Evolutionary conservation across 2,329 filamentous ascomycete genomes (phyloP), one percentile per base, ranked within the genome.

Genomic region (Graphilbum fragrans): DNA sequence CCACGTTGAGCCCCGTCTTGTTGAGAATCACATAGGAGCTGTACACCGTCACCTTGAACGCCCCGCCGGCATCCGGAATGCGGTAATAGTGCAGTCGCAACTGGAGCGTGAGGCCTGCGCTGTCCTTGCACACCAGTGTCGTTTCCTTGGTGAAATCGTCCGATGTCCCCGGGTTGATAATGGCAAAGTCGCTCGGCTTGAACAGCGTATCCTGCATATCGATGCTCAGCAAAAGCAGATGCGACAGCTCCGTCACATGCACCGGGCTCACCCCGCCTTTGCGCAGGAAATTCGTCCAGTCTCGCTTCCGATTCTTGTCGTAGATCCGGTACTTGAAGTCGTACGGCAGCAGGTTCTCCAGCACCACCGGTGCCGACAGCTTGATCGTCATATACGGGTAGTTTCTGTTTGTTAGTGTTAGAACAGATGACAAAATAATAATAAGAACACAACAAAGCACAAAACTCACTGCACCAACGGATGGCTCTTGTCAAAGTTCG

Each of bases 291-390:
- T 98, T 98, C 5, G 86, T 93, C 92, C 92, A 98, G 58, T 98
- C 92, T 58, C 93, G 94, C 68, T 90, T 93, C 0, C 88, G 95
- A 58, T 94, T 93, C 65, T 93, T 95, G 66, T 98, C 92, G 55
- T 96, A 98, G 42, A 98, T 96, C 42, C 90, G 80, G 59, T 98
- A 98, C 61, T 98, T 96, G 76, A 98, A 98, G 61, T 98, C 92
- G 56, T 92, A 96, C 0, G 92, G 92, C 31, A 98, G 65, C 35
- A 98, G 66, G 50, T 98, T 98, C 59, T 98, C 90, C 5, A 98
- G 72, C 38, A 94, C 90, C 14, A 98, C 77, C 0, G 93, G 92
- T 1, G 92, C 90, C 20, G 86, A 94, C 3, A 98, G 73, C 50
- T 88, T 85, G 49, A 98, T 72, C 45, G 79, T 80, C 92, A 98